phyloP scores from a whole-genome alignment of 2,329 filamentous ascomycete species.

The Sarocladiaceae sp. region DNA sequence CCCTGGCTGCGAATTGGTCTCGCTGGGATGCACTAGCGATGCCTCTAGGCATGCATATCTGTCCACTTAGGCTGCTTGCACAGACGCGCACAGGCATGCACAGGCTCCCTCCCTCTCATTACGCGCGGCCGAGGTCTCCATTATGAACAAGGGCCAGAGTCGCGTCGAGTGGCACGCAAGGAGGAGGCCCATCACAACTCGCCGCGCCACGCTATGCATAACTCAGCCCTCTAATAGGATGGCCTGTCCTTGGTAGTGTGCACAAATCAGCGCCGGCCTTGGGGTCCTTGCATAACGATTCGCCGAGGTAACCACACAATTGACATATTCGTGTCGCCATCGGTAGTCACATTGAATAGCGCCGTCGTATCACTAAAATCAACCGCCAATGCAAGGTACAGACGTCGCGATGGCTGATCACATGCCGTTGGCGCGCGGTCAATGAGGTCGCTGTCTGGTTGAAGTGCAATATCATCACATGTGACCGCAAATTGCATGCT shows the following conservation, averaged over 20 bases:
- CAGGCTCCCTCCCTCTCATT: slow-evolving; percentile 11
- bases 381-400: slow-evolving; percentile 8
- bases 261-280: slow-evolving; percentile 5
- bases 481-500: neutral
- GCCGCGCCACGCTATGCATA: neutral
- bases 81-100: slow-evolving; percentile 26
- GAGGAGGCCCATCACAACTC: slow-evolving; percentile 1
- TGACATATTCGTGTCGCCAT: neutral
- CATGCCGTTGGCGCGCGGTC: neutral
- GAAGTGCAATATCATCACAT: too few species aligned
- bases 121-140: slow-evolving; percentile 14
- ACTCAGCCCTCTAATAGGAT: slow-evolving; percentile 6
- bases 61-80: slow-evolving; percentile 8
- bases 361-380: slow-evolving; percentile 4
- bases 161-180: slow-evolving; percentile 4
- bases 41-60: slow-evolving; percentile 7
- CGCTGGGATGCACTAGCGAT: slow-evolving; percentile 3
- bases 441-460: neutral
- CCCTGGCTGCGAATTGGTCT: neutral
- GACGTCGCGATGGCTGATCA: slow-evolving; percentile 1
- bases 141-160: neutral
- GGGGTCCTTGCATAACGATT: neutral
- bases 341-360: neutral
- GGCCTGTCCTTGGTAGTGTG: neutral
- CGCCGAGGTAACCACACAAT: neutral